These are phyloP conservation scores for Filosporella fistucella DNA, from an alignment of 495 filamentous ascomycete genomes.

Conservation along the genomic window DNA sequence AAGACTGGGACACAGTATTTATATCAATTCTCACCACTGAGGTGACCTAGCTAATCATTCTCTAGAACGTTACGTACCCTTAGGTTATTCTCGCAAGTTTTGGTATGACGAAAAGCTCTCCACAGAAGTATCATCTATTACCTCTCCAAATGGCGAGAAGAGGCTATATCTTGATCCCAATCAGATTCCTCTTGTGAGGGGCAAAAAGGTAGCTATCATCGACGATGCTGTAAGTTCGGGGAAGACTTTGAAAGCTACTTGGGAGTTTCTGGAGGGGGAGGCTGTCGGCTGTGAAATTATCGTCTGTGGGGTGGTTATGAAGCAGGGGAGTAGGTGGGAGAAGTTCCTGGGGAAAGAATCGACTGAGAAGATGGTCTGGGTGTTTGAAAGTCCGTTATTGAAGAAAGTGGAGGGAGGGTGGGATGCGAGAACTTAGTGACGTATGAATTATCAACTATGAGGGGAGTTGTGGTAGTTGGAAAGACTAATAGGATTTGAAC, in stretches of 20 bases:
- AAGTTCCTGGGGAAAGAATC: constrained; percentile 8
- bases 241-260: constrained; percentile 13
- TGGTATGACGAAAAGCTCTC: constrained; percentile 19
- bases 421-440: constrained; percentile 14
- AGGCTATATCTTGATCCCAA: constrained; percentile 20
- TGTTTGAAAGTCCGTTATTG: constrained; percentile 21
- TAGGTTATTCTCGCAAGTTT: constrained; percentile 23
- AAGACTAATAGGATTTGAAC: too few species aligned
- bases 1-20: constrained; percentile 16
- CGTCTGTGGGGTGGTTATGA: constrained; percentile 16
- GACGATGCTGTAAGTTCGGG: constrained; percentile 23
- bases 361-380: constrained; percentile 13
- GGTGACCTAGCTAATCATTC: background rate
- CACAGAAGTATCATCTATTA: constrained; percentile 18
- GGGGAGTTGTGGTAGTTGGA: too few species aligned
- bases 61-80: constrained; percentile 17
- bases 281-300: constrained; percentile 8
- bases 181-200: constrained; percentile 14
- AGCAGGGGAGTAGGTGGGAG: constrained; percentile 19
- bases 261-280: constrained; percentile 21
- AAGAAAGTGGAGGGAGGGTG: constrained; percentile 15
- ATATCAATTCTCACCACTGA: background rate
- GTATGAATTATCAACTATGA: too few species aligned
- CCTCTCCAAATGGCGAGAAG: constrained; percentile 14
- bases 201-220: constrained; percentile 14